Evolutionary conservation across 2,329 filamentous ascomycete genomes (phyloP).

Genomic region (Ustilaginoidea virens): DNA sequence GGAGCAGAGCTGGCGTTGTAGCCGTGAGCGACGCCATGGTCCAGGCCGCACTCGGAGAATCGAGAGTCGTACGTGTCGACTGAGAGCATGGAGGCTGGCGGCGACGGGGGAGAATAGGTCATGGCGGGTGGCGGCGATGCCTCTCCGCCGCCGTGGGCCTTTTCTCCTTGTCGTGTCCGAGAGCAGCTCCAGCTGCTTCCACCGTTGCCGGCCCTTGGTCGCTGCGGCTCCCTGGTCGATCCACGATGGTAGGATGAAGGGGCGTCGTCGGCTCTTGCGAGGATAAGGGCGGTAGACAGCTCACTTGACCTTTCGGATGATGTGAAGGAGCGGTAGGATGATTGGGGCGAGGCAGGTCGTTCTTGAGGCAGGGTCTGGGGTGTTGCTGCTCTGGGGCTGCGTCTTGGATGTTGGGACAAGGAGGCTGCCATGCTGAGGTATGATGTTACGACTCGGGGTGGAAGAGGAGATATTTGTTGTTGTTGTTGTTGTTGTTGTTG

Average conservation of each 20-base stretch:
- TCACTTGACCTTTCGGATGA: slow-evolving; percentile 2
- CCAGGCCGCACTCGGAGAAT: slow-evolving; percentile 18
- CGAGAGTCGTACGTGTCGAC: slow-evolving; percentile 71
- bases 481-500: background rate
- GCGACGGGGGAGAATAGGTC: slow-evolving; percentile 6
- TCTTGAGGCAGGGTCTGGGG: background rate
- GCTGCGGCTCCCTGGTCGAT: background rate
- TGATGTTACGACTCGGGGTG: background rate
- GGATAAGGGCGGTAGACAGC: slow-evolving; percentile 3
- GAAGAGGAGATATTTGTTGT: background rate
- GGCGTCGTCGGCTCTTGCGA: background rate
- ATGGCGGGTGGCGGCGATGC: slow-evolving; percentile 2
- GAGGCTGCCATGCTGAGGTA: background rate
- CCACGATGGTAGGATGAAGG: background rate
- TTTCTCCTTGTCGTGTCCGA: too few relatives aligned
- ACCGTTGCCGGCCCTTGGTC: background rate
- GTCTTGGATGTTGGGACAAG: too few relatives aligned
- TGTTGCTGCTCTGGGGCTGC: background rate
- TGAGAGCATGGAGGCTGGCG: slow-evolving; percentile 30
- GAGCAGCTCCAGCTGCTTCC: too few relatives aligned
- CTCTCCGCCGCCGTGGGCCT: background rate
- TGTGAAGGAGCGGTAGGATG: background rate
- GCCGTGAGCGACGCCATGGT: slow-evolving; percentile 13
- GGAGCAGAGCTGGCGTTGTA: background rate
- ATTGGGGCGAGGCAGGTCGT: background rate